Base-by-base conservation (phyloP, 768 basidiomycete species). In the Hygrocybe coccinea region DNA sequence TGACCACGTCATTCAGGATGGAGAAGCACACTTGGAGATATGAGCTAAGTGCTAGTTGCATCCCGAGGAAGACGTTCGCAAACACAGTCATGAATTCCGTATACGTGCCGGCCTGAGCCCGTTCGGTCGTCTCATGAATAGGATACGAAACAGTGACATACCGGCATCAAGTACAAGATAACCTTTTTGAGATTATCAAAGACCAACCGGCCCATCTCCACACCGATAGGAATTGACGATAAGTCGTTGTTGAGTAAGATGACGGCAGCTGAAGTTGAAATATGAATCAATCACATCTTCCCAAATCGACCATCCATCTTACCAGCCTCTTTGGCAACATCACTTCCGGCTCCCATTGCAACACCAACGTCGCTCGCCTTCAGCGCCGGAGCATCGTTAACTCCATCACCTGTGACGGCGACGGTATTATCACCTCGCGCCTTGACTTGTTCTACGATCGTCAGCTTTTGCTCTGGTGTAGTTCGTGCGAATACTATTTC, bases 401-500 rank as follows among this genome's bases (percentile, higher is more conserved):
- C 85, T 60, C 85, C 85, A 63, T 87, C 85, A 4, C 85, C 85
- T 52, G 84, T 86, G 3, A 83, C 84, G 55, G 62, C 33, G 17
- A 50, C n/a, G 9, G 51, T 49, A 44, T 46, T 58, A 59, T 86
- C 83, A 15, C 85, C 85, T 17, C 85, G 68, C 36, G 84, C 83
- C 61, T 86, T 3, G 8, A 65, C 75, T 22, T 52, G 82, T 83
- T 80, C 81, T 36, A 83, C 84, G 41, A 87, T 87, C 64, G 84
- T 83, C 2, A 87, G 77, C 63, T 87, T 87, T 62, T 86, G 84
- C 63, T 86, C 81, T 0, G 85, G 85, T 5, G 85, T 85, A 6
- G 85, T 86, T 43, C 85, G 76, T 29, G 85, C 85, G 56, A 87
- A 86, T 2, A 87, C 85, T 50, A 87, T 85, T 65, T 86, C 85